These are phyloP conservation scores for Aspergillus jensenii DNA, from an alignment of 2,329 filamentous ascomycete genomes.

Conservation along the genomic window DNA sequence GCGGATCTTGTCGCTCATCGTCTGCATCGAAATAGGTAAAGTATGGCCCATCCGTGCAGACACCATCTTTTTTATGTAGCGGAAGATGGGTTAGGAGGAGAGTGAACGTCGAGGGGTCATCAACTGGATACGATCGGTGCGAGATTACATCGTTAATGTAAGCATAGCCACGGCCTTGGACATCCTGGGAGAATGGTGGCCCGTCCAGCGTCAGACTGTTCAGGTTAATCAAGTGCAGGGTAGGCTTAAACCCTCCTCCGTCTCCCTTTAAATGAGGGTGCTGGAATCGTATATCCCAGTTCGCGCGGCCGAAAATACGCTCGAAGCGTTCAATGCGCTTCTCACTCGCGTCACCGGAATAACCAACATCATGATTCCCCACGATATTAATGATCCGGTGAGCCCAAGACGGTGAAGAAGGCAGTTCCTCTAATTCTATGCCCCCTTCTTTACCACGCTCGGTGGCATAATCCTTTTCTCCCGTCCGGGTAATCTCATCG, in stretches of 20 bases:
- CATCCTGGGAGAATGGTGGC: constrained; percentile 64
- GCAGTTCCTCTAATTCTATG: constrained; percentile 29
- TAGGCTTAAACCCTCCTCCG: constrained; percentile 41
- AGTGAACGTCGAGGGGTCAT: constrained; percentile 68
- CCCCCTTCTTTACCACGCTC: not conserved
- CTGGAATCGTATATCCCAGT: constrained; percentile 82
- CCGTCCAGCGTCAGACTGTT: constrained; percentile 94
- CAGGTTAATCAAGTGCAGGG: constrained; percentile 78
- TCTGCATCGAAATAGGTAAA: constrained; percentile 72
- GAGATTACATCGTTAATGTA: constrained; percentile 64
- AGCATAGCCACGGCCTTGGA: constrained; percentile 74
- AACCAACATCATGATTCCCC: constrained; percentile 96
- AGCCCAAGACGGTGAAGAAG: constrained; percentile 63
- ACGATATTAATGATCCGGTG: constrained; percentile 81
- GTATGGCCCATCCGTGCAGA: constrained; percentile 81
- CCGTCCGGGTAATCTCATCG: constrained; percentile 41
- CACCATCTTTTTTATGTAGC: constrained; percentile 75
- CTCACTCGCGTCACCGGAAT: constrained; percentile 84
- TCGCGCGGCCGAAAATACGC: constrained; percentile 77
- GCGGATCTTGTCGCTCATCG: constrained; percentile 60
- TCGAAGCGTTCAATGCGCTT: constrained; percentile 79
- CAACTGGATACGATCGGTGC: constrained; percentile 58
- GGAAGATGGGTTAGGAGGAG: constrained; percentile 90
- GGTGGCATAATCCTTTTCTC: constrained; percentile 41
- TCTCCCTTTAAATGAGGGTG: constrained; percentile 43